Conservation (phyloP, 2,329 filamentous ascomycete species). For the Cryphonectria nitschkei region DNA sequence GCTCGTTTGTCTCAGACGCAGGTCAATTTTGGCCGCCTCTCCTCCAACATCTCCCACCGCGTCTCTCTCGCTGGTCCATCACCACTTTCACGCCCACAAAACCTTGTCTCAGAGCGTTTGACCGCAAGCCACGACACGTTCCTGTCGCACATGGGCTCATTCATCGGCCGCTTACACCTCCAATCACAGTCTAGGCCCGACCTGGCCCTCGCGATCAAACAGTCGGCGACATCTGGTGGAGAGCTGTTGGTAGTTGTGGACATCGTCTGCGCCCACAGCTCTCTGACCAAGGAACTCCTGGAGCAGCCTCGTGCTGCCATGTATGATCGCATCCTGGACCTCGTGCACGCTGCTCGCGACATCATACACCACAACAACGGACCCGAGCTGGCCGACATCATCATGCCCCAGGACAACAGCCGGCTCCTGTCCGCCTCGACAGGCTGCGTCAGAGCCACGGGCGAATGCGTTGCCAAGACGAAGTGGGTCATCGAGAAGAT, state of each 20-base stretch:
- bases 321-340: slow-evolving; percentile 77
- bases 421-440: slow-evolving; percentile 79
- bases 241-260: slow-evolving; percentile 80
- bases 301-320: slow-evolving; percentile 73
- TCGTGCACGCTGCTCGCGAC: slow-evolving; percentile 81
- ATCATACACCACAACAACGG: slow-evolving; percentile 68
- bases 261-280: slow-evolving; percentile 78
- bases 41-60: slow-evolving; percentile 68
- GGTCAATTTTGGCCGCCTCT: slow-evolving; percentile 48
- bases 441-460: slow-evolving; percentile 84
- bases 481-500: slow-evolving; percentile 84
- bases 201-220: slow-evolving; percentile 78
- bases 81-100: slow-evolving; percentile 64
- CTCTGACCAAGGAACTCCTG: slow-evolving; percentile 67
- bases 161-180: slow-evolving; percentile 86
- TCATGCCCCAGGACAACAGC: slow-evolving; percentile 79
- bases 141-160: slow-evolving; percentile 86
- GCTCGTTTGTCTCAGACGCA: slow-evolving; percentile 44
- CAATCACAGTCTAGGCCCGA: slow-evolving; percentile 90
- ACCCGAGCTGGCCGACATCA: slow-evolving; percentile 74
- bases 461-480: slow-evolving; percentile 87
- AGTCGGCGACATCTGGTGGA: slow-evolving; percentile 81
- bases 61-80: slow-evolving; percentile 75
- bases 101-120: slow-evolving; percentile 82
- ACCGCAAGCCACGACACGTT: slow-evolving; percentile 84